Conservation (phyloP, 768 basidiomycete genomes). For the Mrakia blollopis region DNA sequence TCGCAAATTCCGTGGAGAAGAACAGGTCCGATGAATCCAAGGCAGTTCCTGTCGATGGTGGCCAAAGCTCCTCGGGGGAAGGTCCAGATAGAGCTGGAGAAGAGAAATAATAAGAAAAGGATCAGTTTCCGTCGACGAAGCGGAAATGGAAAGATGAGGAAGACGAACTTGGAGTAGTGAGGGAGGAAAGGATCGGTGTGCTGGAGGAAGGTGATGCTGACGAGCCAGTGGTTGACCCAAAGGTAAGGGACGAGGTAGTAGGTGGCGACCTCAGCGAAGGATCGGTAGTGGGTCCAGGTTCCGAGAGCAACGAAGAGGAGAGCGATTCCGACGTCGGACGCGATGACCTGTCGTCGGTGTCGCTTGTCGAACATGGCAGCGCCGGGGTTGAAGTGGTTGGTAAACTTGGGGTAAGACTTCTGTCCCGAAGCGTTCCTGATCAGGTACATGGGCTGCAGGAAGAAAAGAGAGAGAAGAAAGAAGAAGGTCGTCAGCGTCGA, state of each 20-base stretch:
- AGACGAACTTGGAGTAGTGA: background rate
- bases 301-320: slow-evolving; percentile 62
- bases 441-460: slow-evolving; percentile 63
- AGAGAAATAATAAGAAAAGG: slow-evolving; percentile 51
- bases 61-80: slow-evolving; percentile 59
- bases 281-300: slow-evolving; percentile 57
- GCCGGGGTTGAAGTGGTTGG: slow-evolving; percentile 77
- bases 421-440: slow-evolving; percentile 81
- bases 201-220: slow-evolving; percentile 94
- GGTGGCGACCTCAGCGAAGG: slow-evolving; percentile 67
- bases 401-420: slow-evolving; percentile 64
- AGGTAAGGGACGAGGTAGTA: slow-evolving; percentile 78
- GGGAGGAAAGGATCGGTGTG: slow-evolving; percentile 90
- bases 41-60: slow-evolving; percentile 62
- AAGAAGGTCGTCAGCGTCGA: background rate
- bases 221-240: slow-evolving; percentile 87
- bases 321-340: slow-evolving; percentile 76
- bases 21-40: slow-evolving; percentile 81
- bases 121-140: background rate
- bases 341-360: slow-evolving; percentile 67
- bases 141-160: background rate
- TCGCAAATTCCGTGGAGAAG: slow-evolving; percentile 32
- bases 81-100: slow-evolving; percentile 84
- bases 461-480: background rate
- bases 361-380: slow-evolving; percentile 79